A percentile compares a stretch with the other conserved stretches of the same genome.
Conservation (phyloP, 2,329 filamentous ascomycete species). For the Calonectria ilicicola region DNA sequence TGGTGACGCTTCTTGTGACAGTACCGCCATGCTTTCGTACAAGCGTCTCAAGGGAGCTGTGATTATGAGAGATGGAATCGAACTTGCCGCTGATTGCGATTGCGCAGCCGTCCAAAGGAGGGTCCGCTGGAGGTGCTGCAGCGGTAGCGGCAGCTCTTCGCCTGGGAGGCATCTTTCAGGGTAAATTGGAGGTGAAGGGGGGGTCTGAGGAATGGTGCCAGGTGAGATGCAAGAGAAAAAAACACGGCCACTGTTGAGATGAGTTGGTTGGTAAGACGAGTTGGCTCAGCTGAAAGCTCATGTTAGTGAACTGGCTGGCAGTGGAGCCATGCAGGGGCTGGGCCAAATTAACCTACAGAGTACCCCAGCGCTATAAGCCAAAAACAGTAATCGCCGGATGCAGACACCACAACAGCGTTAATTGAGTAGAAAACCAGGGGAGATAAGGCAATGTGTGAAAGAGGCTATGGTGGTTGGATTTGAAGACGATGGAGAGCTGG, state of each 20-base stretch:
- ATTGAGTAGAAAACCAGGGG: slow-evolving; percentile 11
- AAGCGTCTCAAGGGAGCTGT: slow-evolving; percentile 60
- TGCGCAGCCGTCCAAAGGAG: slow-evolving; percentile 59
- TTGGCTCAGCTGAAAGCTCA: neutral
- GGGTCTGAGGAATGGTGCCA: neutral
- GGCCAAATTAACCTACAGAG: slow-evolving; percentile 21
- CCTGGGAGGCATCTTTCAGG: slow-evolving; percentile 35
- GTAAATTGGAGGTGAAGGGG: neutral
- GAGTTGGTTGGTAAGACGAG: slow-evolving; percentile 10
- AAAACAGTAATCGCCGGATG: slow-evolving; percentile 42
- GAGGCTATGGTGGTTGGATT: slow-evolving; percentile 1
- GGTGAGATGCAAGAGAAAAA: neutral
- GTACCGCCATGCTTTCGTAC: slow-evolving; percentile 63
- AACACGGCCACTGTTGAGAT: slow-evolving; percentile 9
- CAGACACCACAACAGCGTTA: slow-evolving; percentile 24
- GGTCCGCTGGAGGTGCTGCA: slow-evolving; percentile 34
- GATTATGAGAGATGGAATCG: slow-evolving; percentile 61
- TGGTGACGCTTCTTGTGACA: slow-evolving; percentile 59
- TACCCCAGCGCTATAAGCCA: slow-evolving; percentile 28
- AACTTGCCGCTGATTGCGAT: slow-evolving; percentile 74
- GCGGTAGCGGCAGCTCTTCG: slow-evolving; percentile 35
- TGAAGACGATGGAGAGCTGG: slow-evolving; percentile 4
- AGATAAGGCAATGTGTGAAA: neutral
- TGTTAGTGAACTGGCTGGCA: slow-evolving; percentile 32
- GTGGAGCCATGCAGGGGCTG: slow-evolving; percentile 30